Conservation (phyloP, 2,329 filamentous ascomycete genomes). For the Aspergillus sp. region DNA sequence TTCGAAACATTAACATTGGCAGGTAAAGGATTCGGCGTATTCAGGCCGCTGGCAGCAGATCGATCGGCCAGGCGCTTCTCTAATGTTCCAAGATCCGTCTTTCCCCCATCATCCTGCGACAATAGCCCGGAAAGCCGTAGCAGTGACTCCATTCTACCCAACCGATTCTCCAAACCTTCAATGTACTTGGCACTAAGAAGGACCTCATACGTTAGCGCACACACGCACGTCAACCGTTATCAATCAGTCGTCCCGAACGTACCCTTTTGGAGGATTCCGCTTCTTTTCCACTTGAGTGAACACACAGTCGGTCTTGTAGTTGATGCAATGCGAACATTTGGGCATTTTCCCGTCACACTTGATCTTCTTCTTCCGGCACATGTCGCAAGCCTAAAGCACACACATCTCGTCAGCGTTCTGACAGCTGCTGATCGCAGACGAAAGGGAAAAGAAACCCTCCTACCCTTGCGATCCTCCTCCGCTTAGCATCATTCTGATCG, state of each 20-base stretch:
- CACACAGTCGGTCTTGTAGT: conserved; percentile 95
- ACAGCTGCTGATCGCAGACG: conserved; percentile 1
- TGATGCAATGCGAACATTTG: conserved; percentile 88
- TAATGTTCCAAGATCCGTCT: conserved; percentile 77
- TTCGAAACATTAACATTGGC: conserved; percentile 20
- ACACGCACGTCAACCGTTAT: neutral
- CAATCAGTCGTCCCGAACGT: conserved; percentile 26
- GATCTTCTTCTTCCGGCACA: conserved; percentile 90
- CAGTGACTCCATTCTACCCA: conserved; percentile 92
- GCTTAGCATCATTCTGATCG: conserved; percentile 70
- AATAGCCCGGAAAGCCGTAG: conserved; percentile 78
- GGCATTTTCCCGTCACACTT: conserved; percentile 97
- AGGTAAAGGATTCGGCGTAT: conserved; percentile 13
- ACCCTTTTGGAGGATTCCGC: conserved; percentile 93
- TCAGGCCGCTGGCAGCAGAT: conserved; percentile 25
- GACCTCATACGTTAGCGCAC: conserved; percentile 9
- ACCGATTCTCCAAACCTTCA: conserved; percentile 85
- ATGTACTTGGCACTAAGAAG: conserved; percentile 81
- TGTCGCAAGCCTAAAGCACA: conserved; percentile 67
- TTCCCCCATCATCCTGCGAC: conserved; percentile 73
- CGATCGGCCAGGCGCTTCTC: conserved; percentile 64
- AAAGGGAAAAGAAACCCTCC: conserved; percentile 24
- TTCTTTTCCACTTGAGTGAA: conserved; percentile 99
- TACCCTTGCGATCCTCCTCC: conserved; percentile 80
- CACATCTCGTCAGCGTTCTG: neutral